phyloP scores from a whole-genome alignment of 1,139 yeast genomes.

The Pneumocystis carinii region DNA sequence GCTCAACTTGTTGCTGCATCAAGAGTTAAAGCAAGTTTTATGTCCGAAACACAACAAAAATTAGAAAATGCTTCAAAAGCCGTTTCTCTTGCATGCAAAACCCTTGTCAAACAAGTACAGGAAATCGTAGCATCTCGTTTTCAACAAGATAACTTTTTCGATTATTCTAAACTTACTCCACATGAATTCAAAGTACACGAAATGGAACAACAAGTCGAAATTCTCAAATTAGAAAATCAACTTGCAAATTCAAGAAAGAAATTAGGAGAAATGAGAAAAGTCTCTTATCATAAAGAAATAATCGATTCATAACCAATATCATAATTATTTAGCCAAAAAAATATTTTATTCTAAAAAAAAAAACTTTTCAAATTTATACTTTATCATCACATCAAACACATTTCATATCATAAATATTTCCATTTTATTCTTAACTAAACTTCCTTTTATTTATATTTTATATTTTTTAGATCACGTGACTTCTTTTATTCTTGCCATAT shows the following conservation, averaged over 20 bases:
- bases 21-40: slow-evolving; percentile 66
- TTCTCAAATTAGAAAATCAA: slow-evolving; percentile 65
- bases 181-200: slow-evolving; percentile 78
- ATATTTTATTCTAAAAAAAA: too few relatives aligned
- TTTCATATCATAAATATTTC: too few relatives aligned
- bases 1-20: slow-evolving; percentile 90
- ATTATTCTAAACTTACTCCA: slow-evolving; percentile 53
- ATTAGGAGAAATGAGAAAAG: slow-evolving; percentile 72
- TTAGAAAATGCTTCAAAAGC: slow-evolving; percentile 55
- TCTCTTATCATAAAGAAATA: slow-evolving; percentile 16
- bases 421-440: too few relatives aligned
- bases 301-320: background rate
- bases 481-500: too few relatives aligned
- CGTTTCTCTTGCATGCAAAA: slow-evolving; percentile 62
- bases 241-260: slow-evolving; percentile 60
- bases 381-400: too few relatives aligned
- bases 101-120: slow-evolving; percentile 57
- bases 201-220: slow-evolving; percentile 90
- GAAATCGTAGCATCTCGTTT: slow-evolving; percentile 34
- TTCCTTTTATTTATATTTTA: too few relatives aligned
- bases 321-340: too few relatives aligned
- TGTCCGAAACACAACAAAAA: slow-evolving; percentile 62
- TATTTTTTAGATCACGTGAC: too few relatives aligned
- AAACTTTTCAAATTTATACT: too few relatives aligned
- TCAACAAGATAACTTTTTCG: slow-evolving; percentile 32